Evolutionary conservation across 2,329 filamentous ascomycete species (phyloP).

Genomic region (Lecanoromycetidae sp.): DNA sequence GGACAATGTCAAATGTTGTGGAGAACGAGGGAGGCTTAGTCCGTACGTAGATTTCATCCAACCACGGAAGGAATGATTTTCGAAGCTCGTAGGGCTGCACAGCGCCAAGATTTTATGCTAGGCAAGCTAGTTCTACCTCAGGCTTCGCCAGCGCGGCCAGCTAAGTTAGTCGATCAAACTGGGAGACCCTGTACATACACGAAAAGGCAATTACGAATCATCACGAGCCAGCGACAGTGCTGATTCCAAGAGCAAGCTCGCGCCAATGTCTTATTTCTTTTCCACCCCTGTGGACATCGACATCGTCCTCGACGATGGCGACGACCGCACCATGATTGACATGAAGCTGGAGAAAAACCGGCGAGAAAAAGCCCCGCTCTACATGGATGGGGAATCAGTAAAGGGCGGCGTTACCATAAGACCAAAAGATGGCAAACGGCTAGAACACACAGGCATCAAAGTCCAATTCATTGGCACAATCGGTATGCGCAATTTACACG

Average conservation of each 20-base stretch:
- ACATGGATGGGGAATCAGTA: constrained; percentile 96
- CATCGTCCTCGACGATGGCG: constrained; percentile 88
- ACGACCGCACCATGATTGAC: constrained; percentile 89
- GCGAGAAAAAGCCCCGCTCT: constrained; percentile 90
- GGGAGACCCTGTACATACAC: no score
- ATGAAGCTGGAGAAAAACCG: constrained; percentile 98
- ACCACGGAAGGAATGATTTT: no score
- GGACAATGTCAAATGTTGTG: no score
- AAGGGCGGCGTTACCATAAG: constrained; percentile 90
- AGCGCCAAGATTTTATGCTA: no score
- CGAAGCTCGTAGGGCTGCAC: no score
- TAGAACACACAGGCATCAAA: constrained; percentile 98
- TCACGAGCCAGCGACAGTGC: no score
- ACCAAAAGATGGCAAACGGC: constrained; percentile 92
- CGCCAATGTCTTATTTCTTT: constrained; percentile 91
- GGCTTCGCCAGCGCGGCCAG: no score
- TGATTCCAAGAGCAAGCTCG: neutral
- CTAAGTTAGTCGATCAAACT: no score
- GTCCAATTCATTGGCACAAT: constrained; percentile 82
- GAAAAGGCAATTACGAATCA: neutral
- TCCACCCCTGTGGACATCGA: constrained; percentile 98
- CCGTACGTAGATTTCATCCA: no score
- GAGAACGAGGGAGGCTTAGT: no score
- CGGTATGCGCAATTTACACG: constrained; percentile 2
- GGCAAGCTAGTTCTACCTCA: no score